Conservation (phyloP, 2,329 filamentous ascomycete species). For the Botrytis hyacinthi region DNA sequence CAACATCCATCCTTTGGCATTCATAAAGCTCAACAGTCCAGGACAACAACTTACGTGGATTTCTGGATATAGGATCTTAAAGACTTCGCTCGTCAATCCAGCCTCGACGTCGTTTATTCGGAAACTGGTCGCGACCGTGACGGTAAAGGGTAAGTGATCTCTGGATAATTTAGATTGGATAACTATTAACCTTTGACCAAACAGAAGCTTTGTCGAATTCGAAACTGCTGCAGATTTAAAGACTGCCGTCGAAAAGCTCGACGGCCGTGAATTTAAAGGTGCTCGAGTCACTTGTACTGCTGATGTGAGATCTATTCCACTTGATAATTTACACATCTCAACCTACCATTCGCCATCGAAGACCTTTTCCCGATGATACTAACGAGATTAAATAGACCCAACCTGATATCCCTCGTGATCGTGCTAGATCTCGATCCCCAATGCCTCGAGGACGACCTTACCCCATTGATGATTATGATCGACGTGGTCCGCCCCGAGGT, state of each 20-base stretch:
- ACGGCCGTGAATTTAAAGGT: slow-evolving; percentile 90
- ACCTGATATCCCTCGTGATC: slow-evolving; percentile 67
- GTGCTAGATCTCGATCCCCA: slow-evolving; percentile 78
- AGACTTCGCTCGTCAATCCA: slow-evolving; percentile 97
- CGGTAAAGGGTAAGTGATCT: slow-evolving; percentile 74
- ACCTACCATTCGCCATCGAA: slow-evolving; percentile 22
- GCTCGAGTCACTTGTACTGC: slow-evolving; percentile 79
- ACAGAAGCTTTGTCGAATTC: slow-evolving; percentile 87
- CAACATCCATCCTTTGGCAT: slow-evolving; percentile 36
- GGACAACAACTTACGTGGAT: slow-evolving; percentile 72
- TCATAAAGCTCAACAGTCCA: slow-evolving; percentile 35
- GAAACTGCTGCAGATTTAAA: slow-evolving; percentile 88
- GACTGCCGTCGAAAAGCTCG: slow-evolving; percentile 90
- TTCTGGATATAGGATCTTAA: slow-evolving; percentile 91
- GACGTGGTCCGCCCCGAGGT: slow-evolving; percentile 74
- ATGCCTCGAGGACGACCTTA: slow-evolving; percentile 62
- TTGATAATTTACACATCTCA: slow-evolving; percentile 23
- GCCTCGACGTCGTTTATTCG: slow-evolving; percentile 96
- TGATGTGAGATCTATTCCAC: slow-evolving; percentile 62
- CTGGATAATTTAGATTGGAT: not conserved
- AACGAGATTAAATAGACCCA: slow-evolving; percentile 58
- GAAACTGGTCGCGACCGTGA: slow-evolving; percentile 91
- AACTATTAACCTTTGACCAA: slow-evolving; percentile 24
- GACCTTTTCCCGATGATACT: slow-evolving; percentile 25
- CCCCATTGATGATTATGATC: slow-evolving; percentile 78